A percentile compares a stretch with the other conserved stretches of the same genome.
Conservation (phyloP, 805 yeast species). For the Nakazawaea populi region DNA sequence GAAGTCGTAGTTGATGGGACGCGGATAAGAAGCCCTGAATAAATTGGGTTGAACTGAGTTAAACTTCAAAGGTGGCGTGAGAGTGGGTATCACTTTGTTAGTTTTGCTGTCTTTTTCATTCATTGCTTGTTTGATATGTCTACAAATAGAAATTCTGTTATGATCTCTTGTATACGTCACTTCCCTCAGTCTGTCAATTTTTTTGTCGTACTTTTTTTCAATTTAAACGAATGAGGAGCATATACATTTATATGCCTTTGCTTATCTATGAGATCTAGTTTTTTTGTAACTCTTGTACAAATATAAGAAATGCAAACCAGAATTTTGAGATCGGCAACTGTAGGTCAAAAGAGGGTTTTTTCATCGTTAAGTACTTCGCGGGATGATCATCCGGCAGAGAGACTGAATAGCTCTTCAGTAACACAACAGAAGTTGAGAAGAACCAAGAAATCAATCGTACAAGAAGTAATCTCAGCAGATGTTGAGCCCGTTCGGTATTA, state of each 20-base stretch:
- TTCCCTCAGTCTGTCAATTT: too few species aligned
- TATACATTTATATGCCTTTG: too few species aligned
- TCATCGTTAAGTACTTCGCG: background rate
- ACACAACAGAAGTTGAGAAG: too few species aligned
- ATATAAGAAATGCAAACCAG: background rate
- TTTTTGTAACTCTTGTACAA: background rate
- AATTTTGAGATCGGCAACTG: background rate
- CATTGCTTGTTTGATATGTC: background rate
- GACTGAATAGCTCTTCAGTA: too few species aligned
- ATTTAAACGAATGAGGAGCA: background rate
- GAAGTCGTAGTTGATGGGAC: conserved; percentile 65
- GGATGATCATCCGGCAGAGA: too few species aligned
- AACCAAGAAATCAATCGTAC: too few species aligned
- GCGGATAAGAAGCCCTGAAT: conserved; percentile 84
- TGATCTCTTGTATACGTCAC: background rate
- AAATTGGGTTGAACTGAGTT: conserved; percentile 62
- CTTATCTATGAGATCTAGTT: background rate
- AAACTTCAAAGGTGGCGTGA: conserved; percentile 77
- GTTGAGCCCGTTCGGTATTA: conserved; percentile 7
- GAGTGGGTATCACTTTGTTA: background rate
- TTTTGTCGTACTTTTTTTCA: too few species aligned
- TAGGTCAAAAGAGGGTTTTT: background rate
- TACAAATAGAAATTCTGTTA: background rate
- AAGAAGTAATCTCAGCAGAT: too few species aligned
- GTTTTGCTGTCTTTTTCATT: conserved; percentile 5